Base-by-base conservation (phyloP, 805 yeast species). In the Cyberlindnera japonica region DNA sequence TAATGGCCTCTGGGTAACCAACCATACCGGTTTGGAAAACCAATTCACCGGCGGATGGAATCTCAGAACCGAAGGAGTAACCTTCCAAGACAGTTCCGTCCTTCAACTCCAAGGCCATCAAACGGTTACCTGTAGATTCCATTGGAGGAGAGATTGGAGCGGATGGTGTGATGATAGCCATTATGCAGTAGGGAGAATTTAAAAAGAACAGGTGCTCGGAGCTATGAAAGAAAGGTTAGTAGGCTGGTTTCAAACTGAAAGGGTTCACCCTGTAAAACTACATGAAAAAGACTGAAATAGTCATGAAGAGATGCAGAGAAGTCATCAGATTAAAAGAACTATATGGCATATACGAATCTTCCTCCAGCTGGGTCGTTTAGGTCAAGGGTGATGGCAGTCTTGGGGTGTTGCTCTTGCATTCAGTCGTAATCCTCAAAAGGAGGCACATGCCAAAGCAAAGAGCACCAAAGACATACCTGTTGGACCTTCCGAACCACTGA, bases 21-120 rank as follows among this genome's bases (percentile, higher is more conserved):
- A 93, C 98, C 96, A 93, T 90, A 72, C 99, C 98, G 49, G 99
- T 93, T 69, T 95, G 98, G 79, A 93, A 93, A 46, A 93, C 99
- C 57, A 95, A 79, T 71, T 93, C 99, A 75, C 99, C 99, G 42
- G 98, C 95, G 42, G 81, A 79, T 19, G 95, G 64, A 45, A 74
- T 78, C 48, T 82, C 82, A 41, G 98, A 96, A 74, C 99, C 99
- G 58, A 93, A 93, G 16, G 98, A 91, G 71, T 84, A 88, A 68
- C 99, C 99, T 68, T 88, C 93, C 55, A 91, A 74, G 43, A 81
- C 77, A 49, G 79, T 65, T 53, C 96, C 96, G 63, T 86, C 89
- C 55, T 84, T 83, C 54, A 93, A 77, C 68, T 90, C 95, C 62
- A 90, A 78, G 45, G 95, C 82, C 75, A 87, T 78, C 65, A 89